These are phyloP conservation scores for Pseudozyma pruni DNA, from an alignment of 1,284 basidiomycete species.

Conservation along the genomic window DNA sequence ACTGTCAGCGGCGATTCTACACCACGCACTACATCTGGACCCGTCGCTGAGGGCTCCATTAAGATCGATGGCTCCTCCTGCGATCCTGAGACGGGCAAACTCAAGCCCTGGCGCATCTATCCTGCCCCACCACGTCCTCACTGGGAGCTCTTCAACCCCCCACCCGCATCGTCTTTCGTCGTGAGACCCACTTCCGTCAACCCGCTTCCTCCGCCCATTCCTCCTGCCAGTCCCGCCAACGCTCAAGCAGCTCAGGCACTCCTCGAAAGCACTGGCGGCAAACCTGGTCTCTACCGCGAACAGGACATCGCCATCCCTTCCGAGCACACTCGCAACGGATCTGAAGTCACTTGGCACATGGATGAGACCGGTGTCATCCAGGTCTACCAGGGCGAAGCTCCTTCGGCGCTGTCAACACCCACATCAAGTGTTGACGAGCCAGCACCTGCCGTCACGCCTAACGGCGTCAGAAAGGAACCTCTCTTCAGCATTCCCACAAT, in stretches of 20 bases:
- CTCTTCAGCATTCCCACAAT: constrained; percentile 85
- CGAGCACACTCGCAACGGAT: constrained; percentile 38
- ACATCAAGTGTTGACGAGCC: constrained; percentile 37
- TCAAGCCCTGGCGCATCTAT: constrained; percentile 66
- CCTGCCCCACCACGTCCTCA: constrained; percentile 66
- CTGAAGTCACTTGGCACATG: constrained; percentile 51
- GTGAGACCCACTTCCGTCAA: constrained; percentile 53
- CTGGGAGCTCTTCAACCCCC: constrained; percentile 67
- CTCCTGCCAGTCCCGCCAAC: constrained; percentile 65
- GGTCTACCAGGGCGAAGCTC: constrained; percentile 52
- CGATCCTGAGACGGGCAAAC: constrained; percentile 32
- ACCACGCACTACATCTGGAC: constrained; percentile 3
- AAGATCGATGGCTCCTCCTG: constrained; percentile 62
- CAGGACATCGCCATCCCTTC: constrained; percentile 52
- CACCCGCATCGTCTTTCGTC: constrained; percentile 63
- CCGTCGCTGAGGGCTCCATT: constrained; percentile 41
- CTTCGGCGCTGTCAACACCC: constrained; percentile 23
- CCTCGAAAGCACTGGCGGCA: constrained; percentile 64
- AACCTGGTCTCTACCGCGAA: constrained; percentile 61
- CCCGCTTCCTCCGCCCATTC: constrained; percentile 58
- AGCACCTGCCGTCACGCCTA: constrained; percentile 11
- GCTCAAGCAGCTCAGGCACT: constrained; percentile 63
- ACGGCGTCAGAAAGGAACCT: constrained; percentile 68
- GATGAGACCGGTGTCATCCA: constrained; percentile 64
- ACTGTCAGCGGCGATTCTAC: constrained; percentile 8